Percentiles rank a stretch among this genome's conserved stretches.
These are phyloP conservation scores for Coprinellus aureogranulatus DNA, from an alignment of 768 basidiomycete genomes.

Conservation along the genomic window DNA sequence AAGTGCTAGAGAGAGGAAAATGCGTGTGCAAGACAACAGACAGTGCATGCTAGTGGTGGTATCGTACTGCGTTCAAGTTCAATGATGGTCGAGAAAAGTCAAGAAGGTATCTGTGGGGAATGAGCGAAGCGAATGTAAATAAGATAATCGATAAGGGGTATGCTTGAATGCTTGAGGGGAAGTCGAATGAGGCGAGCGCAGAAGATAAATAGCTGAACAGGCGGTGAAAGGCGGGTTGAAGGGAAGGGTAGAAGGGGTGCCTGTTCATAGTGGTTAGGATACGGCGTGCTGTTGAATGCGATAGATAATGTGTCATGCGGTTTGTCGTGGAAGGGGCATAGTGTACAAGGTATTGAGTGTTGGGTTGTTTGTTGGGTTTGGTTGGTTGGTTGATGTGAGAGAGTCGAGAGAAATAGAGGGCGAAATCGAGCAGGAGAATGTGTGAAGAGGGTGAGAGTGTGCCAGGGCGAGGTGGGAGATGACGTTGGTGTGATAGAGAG, in stretches of 20 bases:
- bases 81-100: not conserved
- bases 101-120: not conserved
- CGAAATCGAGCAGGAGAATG: too few relatives aligned
- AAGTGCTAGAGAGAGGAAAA: too few relatives aligned
- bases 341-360: not conserved
- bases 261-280: not conserved
- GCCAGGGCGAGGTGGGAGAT: not conserved
- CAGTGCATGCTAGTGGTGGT: not conserved
- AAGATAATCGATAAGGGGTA: not conserved
- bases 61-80: not conserved
- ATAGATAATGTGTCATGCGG: not conserved
- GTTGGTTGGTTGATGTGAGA: not conserved
- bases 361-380: not conserved
- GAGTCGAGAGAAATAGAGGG: too few relatives aligned
- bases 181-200: not conserved
- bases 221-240: not conserved
- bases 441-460: too few relatives aligned
- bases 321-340: not conserved
- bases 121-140: not conserved
- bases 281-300: not conserved
- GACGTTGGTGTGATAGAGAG: constrained; percentile 2
- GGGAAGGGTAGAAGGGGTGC: not conserved
- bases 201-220: not conserved
- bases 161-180: not conserved
- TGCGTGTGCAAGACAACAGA: not conserved